Evolutionary conservation across 1,284 basidiomycete species (phyloP), one percentile per base, ranked within the genome.

Genomic region (Flammula alnicola): DNA sequence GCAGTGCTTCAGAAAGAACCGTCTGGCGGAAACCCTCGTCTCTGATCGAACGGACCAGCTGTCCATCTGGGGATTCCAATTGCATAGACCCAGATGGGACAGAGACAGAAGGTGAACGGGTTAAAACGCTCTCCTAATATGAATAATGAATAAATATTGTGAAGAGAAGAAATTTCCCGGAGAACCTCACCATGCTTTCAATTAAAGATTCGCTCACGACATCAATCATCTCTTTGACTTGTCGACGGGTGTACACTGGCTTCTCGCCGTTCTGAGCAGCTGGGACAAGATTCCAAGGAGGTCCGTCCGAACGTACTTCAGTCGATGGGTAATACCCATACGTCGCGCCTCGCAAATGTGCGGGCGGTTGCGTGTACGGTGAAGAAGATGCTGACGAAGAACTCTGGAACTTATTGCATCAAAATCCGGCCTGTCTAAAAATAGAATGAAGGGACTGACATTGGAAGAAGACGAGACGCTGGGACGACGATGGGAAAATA

Each of bases 201-300:
- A 63, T 61, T 43, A 67, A 60, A 47, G 61, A 66, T 42, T 60
- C 61, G 40, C 63, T 62, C 39, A 67, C 62, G 10, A 63, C 61
- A 49, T 62, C 60, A 40, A 67, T 54, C 64, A 67, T 67, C 33
- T 67, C 61, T 30, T 67, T 63, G 33, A 67, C 64, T 35, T 67
- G 65, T 22, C 61, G 59, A 19, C 59, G 63, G 14, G 65, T 66
- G 49, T 64, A 67, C 11, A 66, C 51, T 19, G 64, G 61, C 42
- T 61, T 59, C 29, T 65, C 64, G 10, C 47, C 47, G 14, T 30
- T 3, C 12, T 29, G 35, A 30, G 54, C 37, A 22, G 47, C 42
- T 22, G 51, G 45, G 9, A 56, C 46, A 23, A 43, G 55, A 14
- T 56, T 61, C 59, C 59, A 61, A 10, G 50, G 44, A 35, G 52